Conservation (phyloP, 768 basidiomycete genomes). For the Boletus huronensis region DNA sequence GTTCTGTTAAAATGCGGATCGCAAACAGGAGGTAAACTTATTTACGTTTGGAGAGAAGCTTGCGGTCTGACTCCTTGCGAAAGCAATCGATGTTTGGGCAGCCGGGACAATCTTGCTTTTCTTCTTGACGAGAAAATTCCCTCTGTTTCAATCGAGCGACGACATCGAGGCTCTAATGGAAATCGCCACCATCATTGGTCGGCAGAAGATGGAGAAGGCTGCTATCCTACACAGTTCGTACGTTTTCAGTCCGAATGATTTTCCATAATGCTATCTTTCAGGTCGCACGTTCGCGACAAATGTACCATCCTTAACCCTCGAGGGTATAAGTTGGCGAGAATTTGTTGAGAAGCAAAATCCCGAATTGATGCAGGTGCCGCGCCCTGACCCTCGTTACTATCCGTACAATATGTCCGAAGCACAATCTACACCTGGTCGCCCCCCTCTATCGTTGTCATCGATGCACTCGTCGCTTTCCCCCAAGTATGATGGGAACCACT, state of each 20-base stretch:
- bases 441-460: constrained; percentile 36
- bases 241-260: background rate
- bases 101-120: constrained; percentile 90
- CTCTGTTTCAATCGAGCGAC: constrained; percentile 89
- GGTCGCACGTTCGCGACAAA: constrained; percentile 92
- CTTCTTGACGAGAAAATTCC: constrained; percentile 90
- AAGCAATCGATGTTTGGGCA: constrained; percentile 97
- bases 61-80: constrained; percentile 6
- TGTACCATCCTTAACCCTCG: constrained; percentile 67
- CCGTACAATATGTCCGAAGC: constrained; percentile 42
- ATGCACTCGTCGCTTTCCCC: constrained; percentile 24
- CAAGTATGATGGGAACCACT: constrained; percentile 13
- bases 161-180: constrained; percentile 97
- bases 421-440: constrained; percentile 18
- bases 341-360: constrained; percentile 82
- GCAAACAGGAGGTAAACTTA: constrained; percentile 80
- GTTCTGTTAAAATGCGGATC: constrained; percentile 92
- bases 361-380: constrained; percentile 49
- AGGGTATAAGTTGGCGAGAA: constrained; percentile 66
- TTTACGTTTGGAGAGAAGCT: background rate
- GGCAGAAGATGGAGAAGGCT: constrained; percentile 74
- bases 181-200: constrained; percentile 83
- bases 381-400: constrained; percentile 50
- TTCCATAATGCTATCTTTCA: constrained; percentile 31
- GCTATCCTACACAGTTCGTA: constrained; percentile 85